phyloP scores from a whole-genome alignment of 495 filamentous ascomycete species.

The Podospora sp. region DNA sequence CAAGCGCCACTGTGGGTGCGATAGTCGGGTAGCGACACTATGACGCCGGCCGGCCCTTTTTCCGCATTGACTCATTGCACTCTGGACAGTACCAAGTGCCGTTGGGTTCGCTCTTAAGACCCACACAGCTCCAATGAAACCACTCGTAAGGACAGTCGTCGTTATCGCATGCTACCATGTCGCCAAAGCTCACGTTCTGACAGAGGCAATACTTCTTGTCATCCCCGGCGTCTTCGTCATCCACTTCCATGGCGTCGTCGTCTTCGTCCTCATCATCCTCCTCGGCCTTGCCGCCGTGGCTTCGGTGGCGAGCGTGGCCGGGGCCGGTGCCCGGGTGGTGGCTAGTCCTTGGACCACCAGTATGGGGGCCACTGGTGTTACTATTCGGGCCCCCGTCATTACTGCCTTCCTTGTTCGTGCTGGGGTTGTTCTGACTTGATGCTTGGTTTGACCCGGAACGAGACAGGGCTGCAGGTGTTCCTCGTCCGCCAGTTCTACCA shows the following conservation, averaged over 20 bases:
- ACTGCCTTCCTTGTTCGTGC: constrained; percentile 21
- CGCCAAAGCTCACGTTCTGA: constrained; percentile 88
- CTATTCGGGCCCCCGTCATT: constrained; percentile 10
- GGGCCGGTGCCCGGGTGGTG: constrained; percentile 13
- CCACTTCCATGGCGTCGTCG: constrained; percentile 66
- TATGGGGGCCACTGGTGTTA: constrained; percentile 9
- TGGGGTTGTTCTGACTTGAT: constrained; percentile 8
- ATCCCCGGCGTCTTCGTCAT: constrained; percentile 86
- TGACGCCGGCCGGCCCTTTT: not conserved
- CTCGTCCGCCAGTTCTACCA: constrained; percentile 47
- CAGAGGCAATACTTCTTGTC: constrained; percentile 90
- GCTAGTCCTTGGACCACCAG: constrained; percentile 6
- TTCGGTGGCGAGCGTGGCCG: constrained; percentile 5
- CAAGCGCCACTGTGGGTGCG: not conserved
- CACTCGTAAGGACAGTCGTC: constrained; percentile 89
- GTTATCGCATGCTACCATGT: constrained; percentile 99
- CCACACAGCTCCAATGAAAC: constrained; percentile 98
- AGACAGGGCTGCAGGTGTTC: constrained; percentile 29
- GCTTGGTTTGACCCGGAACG: constrained; percentile 28
- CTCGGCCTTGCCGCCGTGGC: constrained; percentile 20
- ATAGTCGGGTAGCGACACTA: not conserved
- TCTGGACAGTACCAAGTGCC: constrained; percentile 89
- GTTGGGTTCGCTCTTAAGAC: constrained; percentile 81
- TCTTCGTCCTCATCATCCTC: constrained; percentile 56
- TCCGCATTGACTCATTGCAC: not conserved